phyloP scores from a whole-genome alignment of 305 asterid genomes.

The Fraxinus platypoda region DNA sequence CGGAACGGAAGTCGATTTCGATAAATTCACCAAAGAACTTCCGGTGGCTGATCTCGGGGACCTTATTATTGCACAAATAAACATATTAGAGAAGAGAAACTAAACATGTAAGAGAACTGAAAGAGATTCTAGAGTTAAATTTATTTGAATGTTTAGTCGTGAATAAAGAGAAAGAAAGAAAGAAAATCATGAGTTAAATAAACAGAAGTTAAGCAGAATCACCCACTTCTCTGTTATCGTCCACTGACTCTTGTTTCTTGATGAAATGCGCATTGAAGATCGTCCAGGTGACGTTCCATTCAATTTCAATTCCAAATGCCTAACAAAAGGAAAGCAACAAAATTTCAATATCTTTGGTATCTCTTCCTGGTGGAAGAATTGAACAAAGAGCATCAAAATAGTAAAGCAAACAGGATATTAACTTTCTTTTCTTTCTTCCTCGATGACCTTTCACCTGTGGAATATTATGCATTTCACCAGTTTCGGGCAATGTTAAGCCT shows the following conservation, averaged over 20 bases:
- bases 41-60: conserved; percentile 31
- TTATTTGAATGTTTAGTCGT: neutral
- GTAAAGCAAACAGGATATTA: conserved; percentile 33
- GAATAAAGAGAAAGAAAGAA: conserved; percentile 5
- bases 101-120: neutral
- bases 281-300: conserved; percentile 36
- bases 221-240: conserved; percentile 51
- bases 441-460: conserved; percentile 40
- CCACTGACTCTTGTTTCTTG: conserved; percentile 48
- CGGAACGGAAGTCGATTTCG: conserved; percentile 28
- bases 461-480: conserved; percentile 32
- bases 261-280: conserved; percentile 36
- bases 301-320: conserved; percentile 49
- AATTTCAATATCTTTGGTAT: neutral
- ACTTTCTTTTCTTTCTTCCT: conserved; percentile 75
- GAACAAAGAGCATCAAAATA: conserved; percentile 15
- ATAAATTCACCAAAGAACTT: conserved; percentile 28
- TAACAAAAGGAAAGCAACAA: conserved; percentile 30
- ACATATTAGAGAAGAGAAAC: conserved; percentile 22
- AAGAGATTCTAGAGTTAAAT: neutral
- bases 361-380: conserved; percentile 9
- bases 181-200: conserved; percentile 17
- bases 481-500: conserved; percentile 41
- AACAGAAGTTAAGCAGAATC: conserved; percentile 23
- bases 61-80: conserved; percentile 42